These are phyloP conservation scores for Simplicillium aogashimaense DNA, from an alignment of 2,329 filamentous ascomycete species.

Conservation along the genomic window DNA sequence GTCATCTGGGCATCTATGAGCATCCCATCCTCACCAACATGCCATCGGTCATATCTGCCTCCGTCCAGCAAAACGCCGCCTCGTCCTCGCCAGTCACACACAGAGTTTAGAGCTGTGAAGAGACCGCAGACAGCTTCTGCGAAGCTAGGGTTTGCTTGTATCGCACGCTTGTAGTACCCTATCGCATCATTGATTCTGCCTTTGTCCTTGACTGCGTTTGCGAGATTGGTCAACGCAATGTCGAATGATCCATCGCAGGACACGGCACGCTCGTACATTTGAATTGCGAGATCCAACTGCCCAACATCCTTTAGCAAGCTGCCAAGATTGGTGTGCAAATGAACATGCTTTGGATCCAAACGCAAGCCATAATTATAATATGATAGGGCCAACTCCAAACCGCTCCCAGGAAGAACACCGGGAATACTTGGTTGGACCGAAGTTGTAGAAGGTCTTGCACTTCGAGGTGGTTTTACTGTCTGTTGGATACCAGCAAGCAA, in stretches of 20 bases:
- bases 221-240: conserved; percentile 90
- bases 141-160: conserved; percentile 87
- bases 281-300: conserved; percentile 80
- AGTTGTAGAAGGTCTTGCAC: conserved; percentile 5
- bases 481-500: conserved; percentile 92
- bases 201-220: conserved; percentile 96
- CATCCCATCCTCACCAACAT: conserved; percentile 78
- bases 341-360: conserved; percentile 81
- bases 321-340: conserved; percentile 92
- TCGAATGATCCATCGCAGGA: conserved; percentile 90
- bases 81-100: conserved; percentile 87
- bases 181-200: conserved; percentile 90
- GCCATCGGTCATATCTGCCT: conserved; percentile 79
- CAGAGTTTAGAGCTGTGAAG: conserved; percentile 89
- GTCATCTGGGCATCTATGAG: conserved; percentile 61
- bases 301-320: conserved; percentile 95
- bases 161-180: conserved; percentile 79
- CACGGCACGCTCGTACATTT: conserved; percentile 95
- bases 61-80: conserved; percentile 71
- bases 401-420: conserved; percentile 76
- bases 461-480: conserved; percentile 20
- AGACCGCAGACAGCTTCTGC: conserved; percentile 94
- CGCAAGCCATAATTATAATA: conserved; percentile 94
- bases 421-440: conserved; percentile 43
- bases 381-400: conserved; percentile 74